phyloP scores from a whole-genome alignment of 2,329 filamentous ascomycete species.

The Amphichorda felina region DNA sequence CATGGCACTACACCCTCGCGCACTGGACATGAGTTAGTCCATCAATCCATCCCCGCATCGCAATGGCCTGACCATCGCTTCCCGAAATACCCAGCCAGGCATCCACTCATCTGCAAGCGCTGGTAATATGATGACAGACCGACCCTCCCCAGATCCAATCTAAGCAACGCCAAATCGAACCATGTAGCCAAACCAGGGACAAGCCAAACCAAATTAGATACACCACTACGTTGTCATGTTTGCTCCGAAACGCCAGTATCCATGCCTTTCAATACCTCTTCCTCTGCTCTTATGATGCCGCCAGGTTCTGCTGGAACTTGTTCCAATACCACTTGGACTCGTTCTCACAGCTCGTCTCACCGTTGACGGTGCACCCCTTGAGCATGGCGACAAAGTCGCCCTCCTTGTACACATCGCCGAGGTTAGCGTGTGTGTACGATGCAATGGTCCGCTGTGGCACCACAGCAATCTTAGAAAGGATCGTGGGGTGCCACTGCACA shows the following conservation, averaged over 20 bases:
- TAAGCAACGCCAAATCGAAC: too few species aligned
- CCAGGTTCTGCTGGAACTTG: conserved; percentile 20
- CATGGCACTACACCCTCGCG: too few species aligned
- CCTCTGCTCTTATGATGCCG: not conserved
- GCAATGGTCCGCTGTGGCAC: conserved; percentile 81
- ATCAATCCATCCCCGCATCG: too few species aligned
- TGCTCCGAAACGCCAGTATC: too few species aligned
- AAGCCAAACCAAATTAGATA: too few species aligned
- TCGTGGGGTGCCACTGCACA: conserved; percentile 92
- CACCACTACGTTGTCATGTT: not conserved
- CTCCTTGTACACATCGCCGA: conserved; percentile 59
- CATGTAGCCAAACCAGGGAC: too few species aligned
- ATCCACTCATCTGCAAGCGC: too few species aligned
- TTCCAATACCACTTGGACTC: conserved; percentile 48
- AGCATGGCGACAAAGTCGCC: conserved; percentile 81
- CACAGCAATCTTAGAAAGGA: conserved; percentile 79
- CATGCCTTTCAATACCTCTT: not conserved
- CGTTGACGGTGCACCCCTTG: conserved; percentile 52
- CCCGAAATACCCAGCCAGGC: too few species aligned
- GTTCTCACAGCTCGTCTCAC: conserved; percentile 53
- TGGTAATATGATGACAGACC: too few species aligned
- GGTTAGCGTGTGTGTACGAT: conserved; percentile 50
- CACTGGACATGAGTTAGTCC: too few species aligned
- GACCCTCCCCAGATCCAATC: too few species aligned
- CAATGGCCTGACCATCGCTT: too few species aligned